These are phyloP conservation scores for Breynia disticha DNA, from an alignment of 441 rosid genomes.

Conservation along the genomic window DNA sequence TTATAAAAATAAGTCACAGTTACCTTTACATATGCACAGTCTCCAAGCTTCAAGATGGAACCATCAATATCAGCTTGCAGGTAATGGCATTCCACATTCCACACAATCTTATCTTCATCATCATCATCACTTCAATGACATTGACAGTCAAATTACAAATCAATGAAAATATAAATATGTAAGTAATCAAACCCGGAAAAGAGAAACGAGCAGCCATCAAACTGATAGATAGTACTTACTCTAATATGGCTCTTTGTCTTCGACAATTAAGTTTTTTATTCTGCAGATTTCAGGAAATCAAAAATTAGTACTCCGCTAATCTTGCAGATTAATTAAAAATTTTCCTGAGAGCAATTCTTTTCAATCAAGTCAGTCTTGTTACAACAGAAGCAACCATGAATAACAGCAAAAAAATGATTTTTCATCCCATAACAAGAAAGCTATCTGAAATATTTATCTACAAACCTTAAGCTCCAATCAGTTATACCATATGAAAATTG, in stretches of 20 bases:
- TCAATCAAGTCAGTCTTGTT: too few relatives aligned
- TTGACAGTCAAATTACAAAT: constrained; percentile 15
- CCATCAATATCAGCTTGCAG: constrained; percentile 53
- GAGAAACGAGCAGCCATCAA: background rate
- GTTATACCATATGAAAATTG: background rate
- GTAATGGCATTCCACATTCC: constrained; percentile 85
- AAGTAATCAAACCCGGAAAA: constrained; percentile 3
- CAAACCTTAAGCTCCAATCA: constrained; percentile 40
- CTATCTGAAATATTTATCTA: constrained; percentile 25
- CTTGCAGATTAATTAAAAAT: too few relatives aligned
- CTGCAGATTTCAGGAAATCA: too few relatives aligned
- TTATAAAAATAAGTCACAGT: constrained; percentile 6
- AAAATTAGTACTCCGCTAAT: too few relatives aligned
- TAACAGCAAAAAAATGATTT: too few relatives aligned
- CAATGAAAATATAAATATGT: constrained; percentile 10
- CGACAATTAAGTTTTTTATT: too few relatives aligned
- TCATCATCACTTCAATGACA: constrained; percentile 46
- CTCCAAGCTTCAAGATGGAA: constrained; percentile 51
- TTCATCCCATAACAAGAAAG: too few relatives aligned
- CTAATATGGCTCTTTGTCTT: constrained; percentile 10
- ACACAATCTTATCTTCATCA: constrained; percentile 64
- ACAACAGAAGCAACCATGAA: too few relatives aligned
- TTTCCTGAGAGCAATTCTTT: too few relatives aligned
- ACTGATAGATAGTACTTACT: constrained; percentile 35
- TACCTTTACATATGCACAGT: constrained; percentile 73